Percentiles rank a stretch among this genome's conserved stretches.
These are phyloP conservation scores for Colletotrichum tropicale DNA, from an alignment of 2,329 filamentous ascomycete species.

Conservation along the genomic window DNA sequence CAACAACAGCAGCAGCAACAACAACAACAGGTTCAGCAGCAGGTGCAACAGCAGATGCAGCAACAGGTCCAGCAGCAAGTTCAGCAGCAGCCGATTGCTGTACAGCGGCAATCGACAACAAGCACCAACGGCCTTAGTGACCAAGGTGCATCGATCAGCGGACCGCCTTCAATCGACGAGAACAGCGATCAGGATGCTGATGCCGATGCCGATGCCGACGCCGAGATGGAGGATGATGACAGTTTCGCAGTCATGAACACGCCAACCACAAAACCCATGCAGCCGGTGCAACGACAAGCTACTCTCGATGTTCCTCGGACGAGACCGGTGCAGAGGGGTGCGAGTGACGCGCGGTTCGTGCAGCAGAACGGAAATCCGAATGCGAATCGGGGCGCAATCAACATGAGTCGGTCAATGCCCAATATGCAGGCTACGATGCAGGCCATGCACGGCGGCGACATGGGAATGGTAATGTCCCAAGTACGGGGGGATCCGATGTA, in stretches of 20 bases:
- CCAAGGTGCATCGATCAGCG: conserved; percentile 34
- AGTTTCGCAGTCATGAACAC: conserved; percentile 55
- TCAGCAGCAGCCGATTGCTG: conserved; percentile 23
- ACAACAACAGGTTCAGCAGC: conserved; percentile 21
- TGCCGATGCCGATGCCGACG: conserved; percentile 42
- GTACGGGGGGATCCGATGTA: conserved; percentile 56
- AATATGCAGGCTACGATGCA: conserved; percentile 49
- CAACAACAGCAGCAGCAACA: conserved; percentile 29
- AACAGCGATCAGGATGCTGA: conserved; percentile 50
- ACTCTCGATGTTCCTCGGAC: conserved; percentile 49
- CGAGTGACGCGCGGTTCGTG: conserved; percentile 42
- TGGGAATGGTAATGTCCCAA: conserved; percentile 50
- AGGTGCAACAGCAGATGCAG: conserved; percentile 21
- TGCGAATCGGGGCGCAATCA: conserved; percentile 40
- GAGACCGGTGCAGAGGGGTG: conserved; percentile 33
- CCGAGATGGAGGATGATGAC: conserved; percentile 64
- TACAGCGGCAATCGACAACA: conserved; percentile 32
- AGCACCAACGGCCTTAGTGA: conserved; percentile 40
- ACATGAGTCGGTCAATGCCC: conserved; percentile 49
- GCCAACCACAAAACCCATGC: conserved; percentile 38
- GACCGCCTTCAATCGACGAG: conserved; percentile 47
- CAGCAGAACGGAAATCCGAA: conserved; percentile 44
- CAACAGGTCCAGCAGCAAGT: conserved; percentile 26
- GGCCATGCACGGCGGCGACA: conserved; percentile 44
- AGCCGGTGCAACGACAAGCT: conserved; percentile 42